A percentile compares a stretch with the other conserved stretches of the same genome.
phyloP scores from a whole-genome alignment of 805 yeast species.

The Metschnikowia colocasiae region DNA sequence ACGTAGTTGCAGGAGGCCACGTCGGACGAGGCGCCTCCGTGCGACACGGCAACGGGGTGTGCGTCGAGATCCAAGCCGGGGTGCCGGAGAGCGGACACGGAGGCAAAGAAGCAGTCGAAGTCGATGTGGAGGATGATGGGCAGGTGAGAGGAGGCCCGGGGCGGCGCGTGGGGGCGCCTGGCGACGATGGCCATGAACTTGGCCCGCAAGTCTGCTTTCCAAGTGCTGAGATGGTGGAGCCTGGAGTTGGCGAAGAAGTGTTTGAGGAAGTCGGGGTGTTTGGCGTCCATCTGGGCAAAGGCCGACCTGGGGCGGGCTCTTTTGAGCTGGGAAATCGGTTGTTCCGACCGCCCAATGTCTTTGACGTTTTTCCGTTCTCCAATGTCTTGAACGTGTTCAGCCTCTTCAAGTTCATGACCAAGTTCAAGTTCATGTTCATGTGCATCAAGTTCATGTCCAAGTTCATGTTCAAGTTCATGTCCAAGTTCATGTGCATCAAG shows the following conservation, averaged over 20 bases:
- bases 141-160: slow-evolving; percentile 6
- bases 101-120: slow-evolving; percentile 91
- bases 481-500: too few relatives aligned
- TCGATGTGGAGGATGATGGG: slow-evolving; percentile 70
- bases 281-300: slow-evolving; percentile 47
- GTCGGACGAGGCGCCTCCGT: slow-evolving; percentile 64
- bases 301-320: slow-evolving; percentile 11
- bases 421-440: too few relatives aligned
- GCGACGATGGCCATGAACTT: slow-evolving; percentile 52
- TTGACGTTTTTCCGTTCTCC: too few relatives aligned
- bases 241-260: slow-evolving; percentile 78
- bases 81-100: slow-evolving; percentile 64
- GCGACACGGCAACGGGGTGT: slow-evolving; percentile 60
- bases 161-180: slow-evolving; percentile 13
- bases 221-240: slow-evolving; percentile 80
- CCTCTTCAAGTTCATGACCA: too few relatives aligned
- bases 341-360: too few relatives aligned
- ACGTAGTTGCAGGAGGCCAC: slow-evolving; percentile 89
- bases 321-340: slow-evolving; percentile 14
- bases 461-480: too few relatives aligned
- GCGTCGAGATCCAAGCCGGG: slow-evolving; percentile 50
- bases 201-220: slow-evolving; percentile 73
- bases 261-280: slow-evolving; percentile 69
- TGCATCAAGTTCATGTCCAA: too few relatives aligned
- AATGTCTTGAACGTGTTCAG: too few relatives aligned